A percentile compares a stretch with the other conserved stretches of the same genome.
Conservation (phyloP, 2,329 filamentous ascomycete genomes). For the Xylariaceae sp. region DNA sequence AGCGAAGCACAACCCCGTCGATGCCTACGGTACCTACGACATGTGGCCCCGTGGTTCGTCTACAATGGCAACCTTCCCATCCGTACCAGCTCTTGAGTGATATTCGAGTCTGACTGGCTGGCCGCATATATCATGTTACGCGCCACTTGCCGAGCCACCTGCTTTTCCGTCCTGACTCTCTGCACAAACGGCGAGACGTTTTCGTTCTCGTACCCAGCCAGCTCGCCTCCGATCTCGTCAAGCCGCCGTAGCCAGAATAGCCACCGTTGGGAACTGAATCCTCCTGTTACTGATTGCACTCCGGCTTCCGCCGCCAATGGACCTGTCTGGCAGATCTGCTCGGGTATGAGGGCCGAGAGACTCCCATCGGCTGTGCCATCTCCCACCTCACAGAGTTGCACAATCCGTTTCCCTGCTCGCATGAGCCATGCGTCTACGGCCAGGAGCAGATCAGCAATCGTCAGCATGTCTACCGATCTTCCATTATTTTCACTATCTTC, state of each 20-base stretch:
- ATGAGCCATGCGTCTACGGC: slow-evolving; percentile 13
- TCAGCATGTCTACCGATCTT: slow-evolving; percentile 15
- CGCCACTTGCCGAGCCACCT: slow-evolving; percentile 14
- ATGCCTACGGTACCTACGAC: no score
- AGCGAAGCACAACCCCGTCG: no score
- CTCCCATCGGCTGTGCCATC: slow-evolving; percentile 4
- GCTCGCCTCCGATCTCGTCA: slow-evolving; percentile 15
- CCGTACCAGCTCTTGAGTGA: slow-evolving; percentile 15
- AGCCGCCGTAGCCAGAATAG: slow-evolving; percentile 18
- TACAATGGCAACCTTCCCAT: slow-evolving; percentile 13
- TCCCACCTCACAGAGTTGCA: slow-evolving; percentile 17
- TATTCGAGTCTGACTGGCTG: slow-evolving; percentile 15
- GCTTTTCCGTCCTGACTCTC: slow-evolving; percentile 11
- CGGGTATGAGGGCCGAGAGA: slow-evolving; percentile 7
- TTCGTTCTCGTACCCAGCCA: not conserved
- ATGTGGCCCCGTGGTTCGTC: no score
- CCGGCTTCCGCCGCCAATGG: slow-evolving; percentile 14
- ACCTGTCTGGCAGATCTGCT: slow-evolving; percentile 9
- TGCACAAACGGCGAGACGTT: slow-evolving; percentile 11
- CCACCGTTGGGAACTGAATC: slow-evolving; percentile 17
- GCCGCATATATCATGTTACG: slow-evolving; percentile 16
- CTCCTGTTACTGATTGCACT: slow-evolving; percentile 7
- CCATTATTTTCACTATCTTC: slow-evolving; percentile 17
- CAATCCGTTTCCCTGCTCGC: slow-evolving; percentile 13
- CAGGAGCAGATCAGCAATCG: slow-evolving; percentile 14